Base-by-base conservation (phyloP, 805 yeast genomes). In the Myxozyma lipomycoides region DNA sequence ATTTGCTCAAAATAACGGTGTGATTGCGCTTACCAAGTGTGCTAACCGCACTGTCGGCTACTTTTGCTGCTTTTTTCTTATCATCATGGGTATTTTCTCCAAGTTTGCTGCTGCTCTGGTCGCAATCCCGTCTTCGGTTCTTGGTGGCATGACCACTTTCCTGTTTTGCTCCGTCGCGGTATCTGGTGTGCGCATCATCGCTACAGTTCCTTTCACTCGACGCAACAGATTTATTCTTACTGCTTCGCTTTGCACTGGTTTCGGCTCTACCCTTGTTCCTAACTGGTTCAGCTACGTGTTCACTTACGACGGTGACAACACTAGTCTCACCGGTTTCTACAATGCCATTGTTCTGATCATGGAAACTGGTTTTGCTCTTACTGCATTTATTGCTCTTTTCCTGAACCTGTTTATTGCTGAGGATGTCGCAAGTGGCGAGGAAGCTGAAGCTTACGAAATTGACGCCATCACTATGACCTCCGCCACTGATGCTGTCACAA, bases 1-100 rank as follows among this genome's bases (percentile, higher is more conserved):
- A 0, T 90, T 90, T 73, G 96, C 96, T 12, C 96, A 89, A 70
- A 90, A 90, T 71, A 90, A 90, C 67, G 96, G 96, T 74, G 96
- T 89, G 51, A 88, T 89, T 59, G 83, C 95, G 38, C 76, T 90
- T 67, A 90, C 96, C 43, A 87, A 86, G 67, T 88, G 96, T 71
- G 96, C 96, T 43, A 82, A 86, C 62, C 78, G 95, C 71, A 73
- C 77, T 44, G 87, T 79, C 22, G 97, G 93, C 36, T 82, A 80
- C 67, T 84, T 86, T 79, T 79, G 86, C 70, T 83, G 86, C 57
- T 78, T 86, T 73, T 86, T 85, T 74, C 71, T 89, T 58, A 64
- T 89, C 49, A 67, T 89, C 53, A 87, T 89, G 95, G 97, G 97
- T 37, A 70, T 89, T 38, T 85, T 89, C 65, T 76, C 95, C 52